Conservation (phyloP, 1,284 basidiomycete genomes). For the Schizophyllum amplum region DNA sequence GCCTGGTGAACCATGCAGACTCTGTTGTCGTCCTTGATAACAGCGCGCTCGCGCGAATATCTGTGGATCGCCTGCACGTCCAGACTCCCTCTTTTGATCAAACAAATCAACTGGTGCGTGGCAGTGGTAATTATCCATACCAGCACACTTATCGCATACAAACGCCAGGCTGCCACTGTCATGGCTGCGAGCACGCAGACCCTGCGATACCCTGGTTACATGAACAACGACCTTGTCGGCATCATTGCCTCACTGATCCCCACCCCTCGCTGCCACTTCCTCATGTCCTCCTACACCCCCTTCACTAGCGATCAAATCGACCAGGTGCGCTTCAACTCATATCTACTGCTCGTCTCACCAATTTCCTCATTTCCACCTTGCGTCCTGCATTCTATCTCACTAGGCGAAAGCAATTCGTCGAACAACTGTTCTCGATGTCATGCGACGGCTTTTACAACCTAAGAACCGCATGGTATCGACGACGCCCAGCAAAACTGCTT, state of each 20-base stretch:
- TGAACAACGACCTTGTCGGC: constrained; percentile 99
- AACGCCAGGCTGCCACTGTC: constrained; percentile 77
- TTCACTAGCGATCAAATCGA: constrained; percentile 96
- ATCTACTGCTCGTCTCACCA: constrained; percentile 1
- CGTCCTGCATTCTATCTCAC: no score
- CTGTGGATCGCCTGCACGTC: constrained; percentile 84
- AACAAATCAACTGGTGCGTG: constrained; percentile 83
- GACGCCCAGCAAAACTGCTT: constrained; percentile 81
- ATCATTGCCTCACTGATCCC: constrained; percentile 97
- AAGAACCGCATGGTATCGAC: constrained; percentile 99
- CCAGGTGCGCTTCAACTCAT: constrained; percentile 46
- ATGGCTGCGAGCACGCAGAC: constrained; percentile 98
- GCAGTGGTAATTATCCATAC: background rate
- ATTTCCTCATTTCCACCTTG: constrained; percentile 6
- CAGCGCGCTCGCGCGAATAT: constrained; percentile 86
- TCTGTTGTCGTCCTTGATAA: constrained; percentile 98
- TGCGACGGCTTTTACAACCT: constrained; percentile 94
- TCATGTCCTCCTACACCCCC: constrained; percentile 99
- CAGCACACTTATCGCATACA: background rate
- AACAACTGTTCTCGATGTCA: constrained; percentile 96
- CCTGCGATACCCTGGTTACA: constrained; percentile 95
- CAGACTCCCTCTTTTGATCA: constrained; percentile 92
- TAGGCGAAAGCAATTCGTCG: constrained; percentile 85
- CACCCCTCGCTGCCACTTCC: constrained; percentile 97
- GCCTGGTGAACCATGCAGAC: constrained; percentile 94